Percentiles rank a stretch among this genome's conserved stretches.
Evolutionary conservation across 2,329 filamentous ascomycete species (phyloP).

Genomic region (Calonectria hongkongensis): DNA sequence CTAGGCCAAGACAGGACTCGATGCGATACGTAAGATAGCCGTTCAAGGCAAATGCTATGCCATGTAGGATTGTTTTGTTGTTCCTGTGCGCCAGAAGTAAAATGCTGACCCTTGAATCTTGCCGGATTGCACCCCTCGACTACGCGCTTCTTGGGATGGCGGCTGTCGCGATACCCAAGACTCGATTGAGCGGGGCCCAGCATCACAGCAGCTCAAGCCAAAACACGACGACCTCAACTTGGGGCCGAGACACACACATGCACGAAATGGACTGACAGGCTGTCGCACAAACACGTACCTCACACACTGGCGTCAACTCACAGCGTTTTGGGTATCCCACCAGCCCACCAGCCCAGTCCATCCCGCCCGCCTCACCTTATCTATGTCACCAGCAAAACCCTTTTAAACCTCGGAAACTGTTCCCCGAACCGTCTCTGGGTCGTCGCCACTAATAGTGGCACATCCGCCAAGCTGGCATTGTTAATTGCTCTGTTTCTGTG

Average conservation of each 20-base stretch:
- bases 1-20: constrained; percentile 36
- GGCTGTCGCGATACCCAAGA: constrained; percentile 14
- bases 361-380: constrained; percentile 40
- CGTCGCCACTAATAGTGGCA: not conserved
- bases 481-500: not conserved
- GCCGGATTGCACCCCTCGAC: not conserved
- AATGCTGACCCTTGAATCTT: not conserved
- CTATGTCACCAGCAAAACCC: constrained; percentile 24
- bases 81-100: constrained; percentile 26
- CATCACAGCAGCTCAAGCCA: constrained; percentile 24
- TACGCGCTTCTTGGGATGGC: not conserved
- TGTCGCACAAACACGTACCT: constrained; percentile 23
- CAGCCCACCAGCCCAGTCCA: constrained; percentile 1
- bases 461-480: constrained; percentile 7
- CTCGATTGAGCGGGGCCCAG: constrained; percentile 8
- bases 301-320: constrained; percentile 15
- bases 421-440: constrained; percentile 9
- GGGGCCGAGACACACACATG: constrained; percentile 33
- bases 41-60: constrained; percentile 15
- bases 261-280: constrained; percentile 13
- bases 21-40: constrained; percentile 19
- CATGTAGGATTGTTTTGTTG: constrained; percentile 8
- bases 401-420: not conserved
- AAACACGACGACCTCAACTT: constrained; percentile 16
- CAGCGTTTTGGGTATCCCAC: not conserved